Evolutionary conservation across 805 yeast species (phyloP), one percentile per base, ranked within the genome.

Genomic region (Sungouiella thailandica): DNA sequence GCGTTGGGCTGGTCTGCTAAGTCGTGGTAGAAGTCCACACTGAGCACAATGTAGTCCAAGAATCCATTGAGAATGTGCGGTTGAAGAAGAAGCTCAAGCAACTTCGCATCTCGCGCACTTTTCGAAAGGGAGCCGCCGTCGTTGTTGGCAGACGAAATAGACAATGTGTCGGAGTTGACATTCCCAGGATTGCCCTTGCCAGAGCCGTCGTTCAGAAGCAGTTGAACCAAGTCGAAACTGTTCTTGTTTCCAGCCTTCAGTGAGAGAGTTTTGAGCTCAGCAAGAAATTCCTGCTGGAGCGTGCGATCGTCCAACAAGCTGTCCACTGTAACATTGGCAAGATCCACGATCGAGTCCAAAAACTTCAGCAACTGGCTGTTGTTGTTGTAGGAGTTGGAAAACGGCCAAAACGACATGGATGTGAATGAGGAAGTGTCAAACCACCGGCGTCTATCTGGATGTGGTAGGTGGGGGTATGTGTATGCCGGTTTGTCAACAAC

Each of bases 41-140:
- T 59, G 12, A 58, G 60, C 23, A 78, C 76, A 26, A 88, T 72
- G 47, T 76, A 78, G 25, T 80, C 77, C 19, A 90, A 76, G 37
- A 90, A 70, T 36, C 77, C 76, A 33, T 68, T 71, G 39, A 90
- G 57, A 11, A 86, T 76, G 34, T 79, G 83, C 11, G 93, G 88
- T 51, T 84, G 85, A 42, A 90, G 72, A 35, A 93, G 65, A 49
- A 80, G 80, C 49, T 87, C 93, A 25, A 89, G 68, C 31, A 93
- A 70, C 52, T 83, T 81, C 25, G 57, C 56, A 5, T 66, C 63
- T 20, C 68, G 52, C 6, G 62, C 55, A 32, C 62, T 69, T 34
- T 60, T 65, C 28, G 47, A 43, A 14, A 42, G 45, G 20, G 39
- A 31, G 28, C 33, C 46, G 22, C 43, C 44, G 17, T 60, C 66